A percentile compares a stretch with the other conserved stretches of the same genome.
Evolutionary conservation across 2,329 filamentous ascomycete genomes (phyloP).

Genomic region (Diaporthe ilicicola): DNA sequence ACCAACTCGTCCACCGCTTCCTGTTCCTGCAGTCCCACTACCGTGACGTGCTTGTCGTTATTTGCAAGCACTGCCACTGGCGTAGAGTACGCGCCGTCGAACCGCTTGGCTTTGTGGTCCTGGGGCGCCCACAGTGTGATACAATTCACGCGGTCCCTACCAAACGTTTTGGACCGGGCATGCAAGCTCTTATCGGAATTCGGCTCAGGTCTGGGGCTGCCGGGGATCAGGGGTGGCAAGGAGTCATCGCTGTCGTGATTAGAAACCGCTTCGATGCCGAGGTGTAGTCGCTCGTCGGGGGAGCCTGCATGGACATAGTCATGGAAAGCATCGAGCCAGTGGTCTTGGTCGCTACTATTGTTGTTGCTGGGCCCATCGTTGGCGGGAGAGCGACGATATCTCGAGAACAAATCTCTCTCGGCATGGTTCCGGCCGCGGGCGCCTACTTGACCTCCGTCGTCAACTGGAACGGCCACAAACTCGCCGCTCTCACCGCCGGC

Average conservation of each 20-base stretch:
- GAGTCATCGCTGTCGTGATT: constrained; percentile 39
- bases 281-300: constrained; percentile 26
- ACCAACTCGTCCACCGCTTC: constrained; percentile 74
- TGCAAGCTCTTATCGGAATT: constrained; percentile 54
- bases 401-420: constrained; percentile 44
- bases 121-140: constrained; percentile 69
- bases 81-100: constrained; percentile 53
- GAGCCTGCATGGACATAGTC: constrained; percentile 19
- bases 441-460: constrained; percentile 45
- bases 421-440: constrained; percentile 39
- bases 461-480: constrained; percentile 80
- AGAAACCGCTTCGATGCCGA: constrained; percentile 34
- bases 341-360: constrained; percentile 24
- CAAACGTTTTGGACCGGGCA: constrained; percentile 62
- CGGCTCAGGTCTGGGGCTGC: constrained; percentile 32
- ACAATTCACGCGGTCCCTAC: constrained; percentile 71
- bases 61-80: constrained; percentile 81
- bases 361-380: background rate
- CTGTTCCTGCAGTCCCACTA: constrained; percentile 77
- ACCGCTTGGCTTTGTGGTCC: constrained; percentile 44
- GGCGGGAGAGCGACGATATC: constrained; percentile 25
- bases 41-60: constrained; percentile 87
- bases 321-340: constrained; percentile 40
- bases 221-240: constrained; percentile 36
- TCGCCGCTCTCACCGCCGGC: constrained; percentile 89